Evolutionary conservation across 1,139 yeast species (phyloP), one percentile per base, ranked within the genome.

Genomic region (Candida tropicalis): DNA sequence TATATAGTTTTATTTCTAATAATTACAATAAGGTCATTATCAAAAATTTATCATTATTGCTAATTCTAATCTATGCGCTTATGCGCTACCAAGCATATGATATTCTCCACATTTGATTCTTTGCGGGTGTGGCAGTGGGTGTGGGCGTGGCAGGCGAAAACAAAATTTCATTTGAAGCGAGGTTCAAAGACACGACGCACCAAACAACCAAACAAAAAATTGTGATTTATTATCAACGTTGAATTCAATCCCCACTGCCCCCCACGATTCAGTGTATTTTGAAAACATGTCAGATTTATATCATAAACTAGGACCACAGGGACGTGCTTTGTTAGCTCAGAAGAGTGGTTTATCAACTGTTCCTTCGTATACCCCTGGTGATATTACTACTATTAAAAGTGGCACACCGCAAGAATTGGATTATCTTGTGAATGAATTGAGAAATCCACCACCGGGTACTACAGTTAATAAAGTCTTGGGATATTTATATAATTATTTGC

Each of bases 401-500:
- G 45, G 38, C 5, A 42, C 48, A 17, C 77, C 78, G 0, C 77
- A 71, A 44, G 82, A 76, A 43, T 59, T 79, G 35, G 84, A 79
- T 55, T 74, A 60, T 48, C 53, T 79, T 29, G 60, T 79, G 13
- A 56, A 75, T 51, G 79, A 77, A 27, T 55, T 78, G 38, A 52
- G 74, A 23, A 59, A 63, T 45, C 81, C 81, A 0, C 55, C 55
- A 13, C 53, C 64, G 3, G 59, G 59, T 11, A 56, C 69, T 3
- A 60, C 73, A 0, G 60, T 70, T 3, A 52, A 59, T 27, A 66
- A 71, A 42, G 52, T 75, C 2, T 57, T 82, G 31, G 81, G 86
- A 1, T 78, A 79, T 52, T 52, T 81, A 9, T 81, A 75, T 37
- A 79, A 81, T 54, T 81, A 82, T 55, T 62, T 84, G 29, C 90